phyloP scores from a whole-genome alignment of 805 yeast genomes.

The Clavispora santaluciae region DNA sequence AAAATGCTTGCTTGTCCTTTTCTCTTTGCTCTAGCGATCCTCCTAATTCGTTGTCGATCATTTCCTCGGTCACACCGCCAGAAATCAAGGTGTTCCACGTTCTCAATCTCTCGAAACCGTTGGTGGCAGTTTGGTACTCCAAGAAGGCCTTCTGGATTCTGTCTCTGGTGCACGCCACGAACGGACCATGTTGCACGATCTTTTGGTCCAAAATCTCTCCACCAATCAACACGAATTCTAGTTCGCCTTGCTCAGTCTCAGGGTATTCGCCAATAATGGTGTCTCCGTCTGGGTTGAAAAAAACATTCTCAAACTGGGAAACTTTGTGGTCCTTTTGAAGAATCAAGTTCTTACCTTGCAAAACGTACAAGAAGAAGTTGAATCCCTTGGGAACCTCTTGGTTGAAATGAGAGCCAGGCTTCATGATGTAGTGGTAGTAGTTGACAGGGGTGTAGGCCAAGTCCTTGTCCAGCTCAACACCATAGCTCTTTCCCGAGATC shows the following conservation, averaged over 20 bases:
- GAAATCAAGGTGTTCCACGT: constrained; percentile 52
- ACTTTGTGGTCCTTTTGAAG: constrained; percentile 35
- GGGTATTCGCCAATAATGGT: constrained; percentile 44
- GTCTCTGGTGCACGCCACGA: constrained; percentile 69
- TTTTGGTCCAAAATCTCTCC: constrained; percentile 72
- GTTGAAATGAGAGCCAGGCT: constrained; percentile 58
- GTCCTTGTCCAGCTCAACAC: constrained; percentile 67
- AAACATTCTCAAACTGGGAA: constrained; percentile 46
- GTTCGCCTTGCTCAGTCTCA: constrained; percentile 29
- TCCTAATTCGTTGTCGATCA: constrained; percentile 35
- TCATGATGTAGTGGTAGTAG: constrained; percentile 57
- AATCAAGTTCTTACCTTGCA: constrained; percentile 52
- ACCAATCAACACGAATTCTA: constrained; percentile 70
- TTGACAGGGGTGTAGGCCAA: constrained; percentile 79
- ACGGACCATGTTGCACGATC: constrained; percentile 86
- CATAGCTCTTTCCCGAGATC: constrained; percentile 73
- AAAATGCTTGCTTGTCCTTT: constrained; percentile 14
- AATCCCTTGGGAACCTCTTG: constrained; percentile 58
- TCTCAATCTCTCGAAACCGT: constrained; percentile 66
- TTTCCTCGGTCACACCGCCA: constrained; percentile 38
- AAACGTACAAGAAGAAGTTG: constrained; percentile 66
- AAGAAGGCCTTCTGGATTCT: constrained; percentile 63
- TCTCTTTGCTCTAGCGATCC: constrained; percentile 31
- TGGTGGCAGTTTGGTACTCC: constrained; percentile 64
- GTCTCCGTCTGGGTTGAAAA: constrained; percentile 70